Percentiles rank a stretch among this genome's conserved stretches.
Evolutionary conservation across 2,329 filamentous ascomycete genomes (phyloP).

Genomic region (Colletotrichum tabaci): DNA sequence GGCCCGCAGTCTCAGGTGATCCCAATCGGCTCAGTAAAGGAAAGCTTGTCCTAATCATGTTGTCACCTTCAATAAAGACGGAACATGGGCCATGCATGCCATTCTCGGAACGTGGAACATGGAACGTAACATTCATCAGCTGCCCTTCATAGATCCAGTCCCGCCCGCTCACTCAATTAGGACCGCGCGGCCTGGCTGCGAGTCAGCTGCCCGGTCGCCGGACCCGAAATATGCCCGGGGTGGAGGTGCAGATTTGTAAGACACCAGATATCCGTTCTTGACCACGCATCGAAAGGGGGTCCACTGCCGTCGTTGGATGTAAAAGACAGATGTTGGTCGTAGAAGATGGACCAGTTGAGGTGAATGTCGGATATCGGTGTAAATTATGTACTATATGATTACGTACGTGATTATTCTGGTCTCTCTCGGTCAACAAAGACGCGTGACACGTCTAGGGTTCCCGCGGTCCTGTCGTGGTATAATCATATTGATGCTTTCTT

Average conservation of each 20-base stretch:
- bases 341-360: not conserved
- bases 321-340: not conserved
- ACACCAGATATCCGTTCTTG: not conserved
- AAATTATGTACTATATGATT: constrained; percentile 28
- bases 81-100: constrained; percentile 22
- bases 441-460: not conserved
- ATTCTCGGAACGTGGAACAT: constrained; percentile 6
- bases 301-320: not conserved
- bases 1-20: constrained; percentile 21
- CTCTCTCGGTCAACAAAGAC: not conserved
- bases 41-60: not conserved
- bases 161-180: constrained; percentile 4
- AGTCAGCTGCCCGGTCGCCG: constrained; percentile 1
- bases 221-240: not conserved
- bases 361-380: not conserved
- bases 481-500: constrained; percentile 10
- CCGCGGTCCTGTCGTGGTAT: constrained; percentile 5
- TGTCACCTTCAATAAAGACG: constrained; percentile 22
- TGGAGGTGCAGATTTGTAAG: not conserved
- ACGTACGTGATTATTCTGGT: constrained; percentile 18
- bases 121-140: constrained; percentile 1
- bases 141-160: not conserved
- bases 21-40: not conserved
- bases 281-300: too few relatives aligned
- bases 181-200: not conserved